phyloP scores from a whole-genome alignment of 805 yeast species.

The Myxozyma kluyveri region DNA sequence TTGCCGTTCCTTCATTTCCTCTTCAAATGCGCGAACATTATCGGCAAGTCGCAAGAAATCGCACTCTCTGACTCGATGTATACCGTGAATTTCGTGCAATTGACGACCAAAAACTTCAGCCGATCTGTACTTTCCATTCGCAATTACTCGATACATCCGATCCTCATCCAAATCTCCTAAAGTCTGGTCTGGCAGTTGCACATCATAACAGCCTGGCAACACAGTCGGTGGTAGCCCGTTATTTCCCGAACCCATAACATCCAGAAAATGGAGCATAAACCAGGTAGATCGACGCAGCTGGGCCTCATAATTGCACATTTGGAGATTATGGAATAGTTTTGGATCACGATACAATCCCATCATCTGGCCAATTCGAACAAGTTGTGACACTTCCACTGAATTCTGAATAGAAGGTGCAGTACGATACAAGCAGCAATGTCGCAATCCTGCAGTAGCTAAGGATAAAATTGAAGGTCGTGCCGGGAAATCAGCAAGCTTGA shows the following conservation, averaged over 20 bases:
- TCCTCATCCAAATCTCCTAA: slow-evolving; percentile 13
- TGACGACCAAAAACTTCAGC: slow-evolving; percentile 5
- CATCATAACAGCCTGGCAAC: slow-evolving; percentile 7
- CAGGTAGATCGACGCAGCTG: slow-evolving; percentile 14
- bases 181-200: slow-evolving; percentile 13
- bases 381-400: slow-evolving; percentile 12
- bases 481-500: slow-evolving; percentile 16
- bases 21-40: slow-evolving; percentile 4
- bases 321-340: slow-evolving; percentile 7
- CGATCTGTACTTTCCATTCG: slow-evolving; percentile 11
- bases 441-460: slow-evolving; percentile 11
- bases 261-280: slow-evolving; percentile 22
- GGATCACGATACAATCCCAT: slow-evolving; percentile 29
- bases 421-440: slow-evolving; percentile 12
- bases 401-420: slow-evolving; percentile 11
- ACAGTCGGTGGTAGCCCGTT: slow-evolving; percentile 20
- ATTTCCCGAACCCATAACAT: slow-evolving; percentile 16
- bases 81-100: slow-evolving; percentile 19
- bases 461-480: slow-evolving; percentile 15
- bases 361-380: slow-evolving; percentile 19
- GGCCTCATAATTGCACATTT: background rate
- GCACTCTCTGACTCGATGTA: background rate
- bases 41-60: slow-evolving; percentile 6
- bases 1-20: background rate
- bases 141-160: slow-evolving; percentile 7